These are phyloP conservation scores for Phytophthora agathidicida DNA, from an alignment of 352 stramenopile species.

Conservation along the genomic window DNA sequence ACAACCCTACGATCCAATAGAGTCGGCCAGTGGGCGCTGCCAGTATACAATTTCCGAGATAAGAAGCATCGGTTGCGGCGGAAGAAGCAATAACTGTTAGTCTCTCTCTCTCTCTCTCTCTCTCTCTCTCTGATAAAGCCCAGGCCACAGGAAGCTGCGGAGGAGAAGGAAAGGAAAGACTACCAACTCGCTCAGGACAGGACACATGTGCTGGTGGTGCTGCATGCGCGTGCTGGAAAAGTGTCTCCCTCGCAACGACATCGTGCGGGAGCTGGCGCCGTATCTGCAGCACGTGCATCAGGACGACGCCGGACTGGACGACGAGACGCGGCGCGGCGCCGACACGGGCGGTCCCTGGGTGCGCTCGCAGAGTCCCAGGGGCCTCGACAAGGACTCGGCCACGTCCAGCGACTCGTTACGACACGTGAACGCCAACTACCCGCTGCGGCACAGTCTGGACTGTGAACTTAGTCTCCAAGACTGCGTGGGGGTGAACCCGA, in stretches of 20 bases:
- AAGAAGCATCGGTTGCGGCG: no score
- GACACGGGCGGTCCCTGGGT: constrained; percentile 52
- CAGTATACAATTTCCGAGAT: not conserved
- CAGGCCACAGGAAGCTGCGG: no score
- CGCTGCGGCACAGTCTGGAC: constrained; percentile 40
- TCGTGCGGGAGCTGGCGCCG: constrained; percentile 83
- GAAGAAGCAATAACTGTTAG: constrained; percentile 32
- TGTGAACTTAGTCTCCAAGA: constrained; percentile 37
- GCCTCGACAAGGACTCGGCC: constrained; percentile 65
- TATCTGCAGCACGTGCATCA: constrained; percentile 87
- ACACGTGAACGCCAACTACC: constrained; percentile 49
- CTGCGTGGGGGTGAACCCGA: no score
- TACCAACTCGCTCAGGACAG: not conserved
- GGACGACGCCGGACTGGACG: constrained; percentile 69
- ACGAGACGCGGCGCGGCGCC: constrained; percentile 48
- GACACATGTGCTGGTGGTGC: constrained; percentile 84
- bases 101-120: no score
- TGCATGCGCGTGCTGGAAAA: constrained; percentile 90
- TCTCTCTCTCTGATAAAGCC: no score
- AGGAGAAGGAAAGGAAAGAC: not conserved
- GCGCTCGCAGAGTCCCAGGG: constrained; percentile 50
- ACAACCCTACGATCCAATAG: constrained; percentile 31
- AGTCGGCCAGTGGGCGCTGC: constrained; percentile 22
- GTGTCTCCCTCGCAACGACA: constrained; percentile 87
- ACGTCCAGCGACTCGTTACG: constrained; percentile 69